Percentiles rank a stretch among this genome's conserved stretches.
These are phyloP conservation scores for Orobanche coerulescens DNA, from an alignment of 257 asterid genomes.

Conservation along the genomic window DNA sequence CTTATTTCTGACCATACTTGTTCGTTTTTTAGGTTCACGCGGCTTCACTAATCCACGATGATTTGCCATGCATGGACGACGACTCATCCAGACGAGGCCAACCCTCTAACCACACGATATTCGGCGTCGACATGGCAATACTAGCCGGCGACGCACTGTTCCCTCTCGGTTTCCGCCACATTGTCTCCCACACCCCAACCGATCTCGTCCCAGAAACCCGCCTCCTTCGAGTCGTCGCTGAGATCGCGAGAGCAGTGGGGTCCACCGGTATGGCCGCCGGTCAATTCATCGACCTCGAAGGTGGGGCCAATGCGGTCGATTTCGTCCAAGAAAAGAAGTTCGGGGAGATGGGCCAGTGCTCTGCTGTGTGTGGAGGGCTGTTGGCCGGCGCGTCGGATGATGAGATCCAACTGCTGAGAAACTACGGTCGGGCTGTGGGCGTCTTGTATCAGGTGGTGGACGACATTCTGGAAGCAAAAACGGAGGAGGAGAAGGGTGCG, in stretches of 20 bases:
- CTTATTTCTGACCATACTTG: neutral
- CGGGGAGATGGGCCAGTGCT: slow-evolving; percentile 94
- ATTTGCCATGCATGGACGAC: slow-evolving; percentile 96
- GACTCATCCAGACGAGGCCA: slow-evolving; percentile 86
- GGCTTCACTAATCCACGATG: slow-evolving; percentile 89
- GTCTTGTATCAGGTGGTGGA: slow-evolving; percentile 54
- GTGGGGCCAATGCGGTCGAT: slow-evolving; percentile 64
- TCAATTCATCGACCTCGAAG: slow-evolving; percentile 78
- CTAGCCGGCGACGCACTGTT: slow-evolving; percentile 92
- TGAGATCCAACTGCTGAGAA: slow-evolving; percentile 55
- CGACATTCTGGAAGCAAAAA: slow-evolving; percentile 51
- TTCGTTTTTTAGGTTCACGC: slow-evolving; percentile 65
- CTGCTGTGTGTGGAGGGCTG: slow-evolving; percentile 88
- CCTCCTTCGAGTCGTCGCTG: slow-evolving; percentile 65
- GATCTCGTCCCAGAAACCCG: slow-evolving; percentile 67
- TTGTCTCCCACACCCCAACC: slow-evolving; percentile 72
- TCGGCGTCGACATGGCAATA: slow-evolving; percentile 92
- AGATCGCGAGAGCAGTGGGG: slow-evolving; percentile 95
- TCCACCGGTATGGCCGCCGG: slow-evolving; percentile 99
- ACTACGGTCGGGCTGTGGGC: slow-evolving; percentile 53
- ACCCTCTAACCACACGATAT: slow-evolving; percentile 81
- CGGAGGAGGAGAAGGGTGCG: slow-evolving; percentile 10
- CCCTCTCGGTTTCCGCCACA: slow-evolving; percentile 91
- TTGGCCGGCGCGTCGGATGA: slow-evolving; percentile 90
- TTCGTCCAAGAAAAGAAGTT: slow-evolving; percentile 79